Conservation (phyloP, 768 basidiomycete genomes). For the Mycena leptocephala region DNA sequence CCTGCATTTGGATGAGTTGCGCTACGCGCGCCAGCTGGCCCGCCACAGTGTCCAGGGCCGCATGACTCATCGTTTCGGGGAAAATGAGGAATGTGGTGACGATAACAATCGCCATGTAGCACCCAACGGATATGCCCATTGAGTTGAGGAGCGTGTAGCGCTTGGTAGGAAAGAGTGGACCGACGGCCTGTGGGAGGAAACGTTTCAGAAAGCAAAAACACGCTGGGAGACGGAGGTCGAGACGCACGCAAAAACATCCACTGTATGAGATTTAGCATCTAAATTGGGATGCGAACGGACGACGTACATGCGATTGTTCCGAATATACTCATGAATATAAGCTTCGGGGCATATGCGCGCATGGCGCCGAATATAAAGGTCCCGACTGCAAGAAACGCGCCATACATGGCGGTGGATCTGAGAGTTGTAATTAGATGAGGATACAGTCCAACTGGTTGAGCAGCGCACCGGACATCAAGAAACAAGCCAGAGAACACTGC, state of each 20-base stretch:
- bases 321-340: conserved; percentile 62
- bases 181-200: conserved; percentile 50
- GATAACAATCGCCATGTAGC: conserved; percentile 66
- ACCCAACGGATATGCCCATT: conserved; percentile 61
- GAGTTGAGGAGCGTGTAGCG: conserved; percentile 62
- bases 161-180: conserved; percentile 65
- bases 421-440: not conserved
- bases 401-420: conserved; percentile 64
- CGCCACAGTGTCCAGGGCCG: conserved; percentile 49
- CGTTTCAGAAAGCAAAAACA: not conserved
- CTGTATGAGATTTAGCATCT: too few relatives aligned
- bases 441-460: not conserved
- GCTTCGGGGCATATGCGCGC: conserved; percentile 62
- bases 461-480: conserved; percentile 57
- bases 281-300: too few relatives aligned
- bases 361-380: conserved; percentile 61
- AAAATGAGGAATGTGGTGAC: conserved; percentile 64
- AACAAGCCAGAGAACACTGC: conserved; percentile 68
- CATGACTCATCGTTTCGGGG: conserved; percentile 67
- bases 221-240: not conserved
- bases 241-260: too few relatives aligned
- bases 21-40: conserved; percentile 48
- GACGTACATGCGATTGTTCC: conserved; percentile 57
- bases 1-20: conserved; percentile 50
- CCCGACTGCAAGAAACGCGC: conserved; percentile 65